Evolutionary conservation across 2,329 filamentous ascomycete species (phyloP).

Genomic region (Penicillium brasilianum): DNA sequence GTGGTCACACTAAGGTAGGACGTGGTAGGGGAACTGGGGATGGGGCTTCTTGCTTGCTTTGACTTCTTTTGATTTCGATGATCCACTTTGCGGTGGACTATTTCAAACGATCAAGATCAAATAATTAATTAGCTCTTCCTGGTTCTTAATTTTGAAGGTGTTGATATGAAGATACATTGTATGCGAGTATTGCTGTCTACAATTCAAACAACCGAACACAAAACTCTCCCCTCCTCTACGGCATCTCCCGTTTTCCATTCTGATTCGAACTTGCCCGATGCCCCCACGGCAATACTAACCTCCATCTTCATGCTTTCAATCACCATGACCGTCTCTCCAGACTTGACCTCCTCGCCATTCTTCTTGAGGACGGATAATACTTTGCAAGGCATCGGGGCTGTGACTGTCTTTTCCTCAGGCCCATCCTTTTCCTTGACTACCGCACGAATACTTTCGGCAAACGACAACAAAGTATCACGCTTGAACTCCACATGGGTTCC

Average conservation of each 20-base stretch:
- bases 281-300: constrained; percentile 38
- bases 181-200: background rate
- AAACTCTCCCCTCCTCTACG: constrained; percentile 40
- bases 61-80: too few species aligned
- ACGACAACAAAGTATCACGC: constrained; percentile 36
- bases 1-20: too few species aligned
- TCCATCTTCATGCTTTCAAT: constrained; percentile 55
- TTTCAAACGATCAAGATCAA: too few species aligned
- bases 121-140: too few species aligned
- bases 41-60: too few species aligned
- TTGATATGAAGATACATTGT: background rate
- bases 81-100: too few species aligned
- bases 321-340: constrained; percentile 41
- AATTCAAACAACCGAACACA: constrained; percentile 33
- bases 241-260: constrained; percentile 38
- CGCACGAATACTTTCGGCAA: constrained; percentile 31
- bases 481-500: constrained; percentile 37
- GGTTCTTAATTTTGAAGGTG: too few species aligned
- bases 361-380: constrained; percentile 40
- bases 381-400: constrained; percentile 46
- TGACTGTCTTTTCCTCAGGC: constrained; percentile 23
- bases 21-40: too few species aligned
- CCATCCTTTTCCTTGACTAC: constrained; percentile 17
- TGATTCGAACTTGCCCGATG: constrained; percentile 35
- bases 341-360: constrained; percentile 37